Percentiles rank a stretch among this genome's conserved stretches.
phyloP scores from a whole-genome alignment of 2,329 filamentous ascomycete species.

The Fusarium palustre region DNA sequence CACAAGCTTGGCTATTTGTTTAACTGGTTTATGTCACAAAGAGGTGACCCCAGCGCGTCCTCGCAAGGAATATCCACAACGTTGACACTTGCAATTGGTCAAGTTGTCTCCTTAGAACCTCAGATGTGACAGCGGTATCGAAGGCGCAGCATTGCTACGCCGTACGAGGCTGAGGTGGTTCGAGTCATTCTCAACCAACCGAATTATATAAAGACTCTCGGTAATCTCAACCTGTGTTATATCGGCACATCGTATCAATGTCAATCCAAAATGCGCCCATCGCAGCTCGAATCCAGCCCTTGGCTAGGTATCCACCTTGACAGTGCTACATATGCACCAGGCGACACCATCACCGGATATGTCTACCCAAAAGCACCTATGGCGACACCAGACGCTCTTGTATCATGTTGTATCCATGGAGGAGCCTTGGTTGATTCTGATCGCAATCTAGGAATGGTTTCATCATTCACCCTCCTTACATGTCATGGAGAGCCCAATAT shows the following conservation, averaged over 20 bases:
- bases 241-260: neutral
- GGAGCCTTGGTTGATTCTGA: conserved; percentile 13
- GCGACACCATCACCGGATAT: conserved; percentile 46
- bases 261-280: neutral
- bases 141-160: neutral
- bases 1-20: too few relatives aligned
- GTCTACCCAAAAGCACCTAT: conserved; percentile 38
- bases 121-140: neutral
- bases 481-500: neutral
- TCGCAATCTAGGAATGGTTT: accelerated
- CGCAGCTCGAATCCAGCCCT: neutral
- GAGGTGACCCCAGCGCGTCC: neutral
- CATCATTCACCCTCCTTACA: conserved; percentile 17
- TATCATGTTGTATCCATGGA: conserved; percentile 44
- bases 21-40: neutral
- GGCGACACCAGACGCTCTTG: conserved; percentile 34
- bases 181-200: accelerated
- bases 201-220: neutral
- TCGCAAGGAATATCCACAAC: too few relatives aligned
- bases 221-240: neutral
- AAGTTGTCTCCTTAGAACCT: too few relatives aligned
- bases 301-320: conserved; percentile 28
- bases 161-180: neutral
- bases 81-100: neutral
- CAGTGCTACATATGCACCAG: conserved; percentile 24